Conservation (phyloP, 1,284 basidiomycete genomes). For the Laetiporus sulphureus region DNA sequence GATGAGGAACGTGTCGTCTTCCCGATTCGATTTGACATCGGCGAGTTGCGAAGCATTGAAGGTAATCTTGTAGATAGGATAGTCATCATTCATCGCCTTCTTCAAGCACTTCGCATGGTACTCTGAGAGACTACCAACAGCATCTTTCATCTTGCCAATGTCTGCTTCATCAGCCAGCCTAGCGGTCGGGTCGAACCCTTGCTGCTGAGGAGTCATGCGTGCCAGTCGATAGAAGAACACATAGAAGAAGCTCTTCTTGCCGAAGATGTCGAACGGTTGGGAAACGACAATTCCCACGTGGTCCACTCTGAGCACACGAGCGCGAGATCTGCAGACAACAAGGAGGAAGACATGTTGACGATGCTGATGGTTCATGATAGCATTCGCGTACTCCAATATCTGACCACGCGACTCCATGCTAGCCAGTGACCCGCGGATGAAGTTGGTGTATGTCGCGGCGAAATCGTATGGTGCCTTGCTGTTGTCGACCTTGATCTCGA, state of each 20-base stretch:
- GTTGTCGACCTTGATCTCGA: neutral
- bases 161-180: constrained; percentile 5
- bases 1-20: constrained; percentile 2
- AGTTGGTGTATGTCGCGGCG: neutral
- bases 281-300: constrained; percentile 13
- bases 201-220: constrained; percentile 7
- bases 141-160: neutral
- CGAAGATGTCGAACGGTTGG: constrained; percentile 8
- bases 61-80: neutral
- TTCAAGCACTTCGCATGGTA: neutral
- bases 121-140: neutral
- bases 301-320: constrained; percentile 18
- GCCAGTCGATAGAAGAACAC: constrained; percentile 19
- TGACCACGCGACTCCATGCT: neutral
- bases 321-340: constrained; percentile 6
- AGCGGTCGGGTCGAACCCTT: constrained; percentile 18
- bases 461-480: no score
- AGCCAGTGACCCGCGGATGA: neutral
- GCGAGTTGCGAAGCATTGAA: neutral
- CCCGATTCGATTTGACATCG: neutral
- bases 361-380: constrained; percentile 14
- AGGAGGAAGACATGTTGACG: constrained; percentile 13
- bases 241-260: constrained; percentile 1
- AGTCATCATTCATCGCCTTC: neutral
- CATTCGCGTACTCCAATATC: neutral